Evolutionary conservation across 495 filamentous ascomycete species (phyloP), one percentile per base, ranked within the genome.

Genomic region (Aspergillus olivimuriae): DNA sequence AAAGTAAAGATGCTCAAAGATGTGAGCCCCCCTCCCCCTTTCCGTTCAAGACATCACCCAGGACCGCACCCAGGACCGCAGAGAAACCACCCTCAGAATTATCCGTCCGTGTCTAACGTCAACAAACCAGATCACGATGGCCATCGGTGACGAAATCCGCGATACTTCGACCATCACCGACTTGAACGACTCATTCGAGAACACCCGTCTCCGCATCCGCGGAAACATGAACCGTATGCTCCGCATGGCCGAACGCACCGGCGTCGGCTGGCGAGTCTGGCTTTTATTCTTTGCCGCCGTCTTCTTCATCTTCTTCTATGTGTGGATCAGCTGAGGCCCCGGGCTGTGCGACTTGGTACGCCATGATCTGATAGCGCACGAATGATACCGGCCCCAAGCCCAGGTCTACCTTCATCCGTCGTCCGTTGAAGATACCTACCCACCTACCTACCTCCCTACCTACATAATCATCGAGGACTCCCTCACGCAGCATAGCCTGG

Each of bases 221-320:
- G 87, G 90, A 31, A 97, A 94, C 31, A 97, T 98, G 92, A 95
- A 87, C 55, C 73, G 89, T 21, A 98, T 98, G 92, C 67, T 97
- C 44, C 60, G 89, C 45, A 97, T 98, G 92, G 94, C 92, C 4
- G 82, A 95, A 67, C 72, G 81, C 54, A 94, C 89, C 10, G 94
- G 94, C 3, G 81, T 98, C 20, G 85, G 89, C 47, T 98, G 92
- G 92, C 86, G 78, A 65, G 86, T 89, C 19, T 98, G 94, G 92
- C 57, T 94, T 36, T 73, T 64, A 15, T 97, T 98, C 65, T 94
- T 98, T 55, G 66, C 74, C 23, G 81, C 80, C 3, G 87, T 98
- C 16, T 78, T 82, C 43, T 51, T 87, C 12, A 46, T 95, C 38
- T 98, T 98, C 65, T 74, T 79, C 46, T 98, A 86, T 55, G 92